These are phyloP conservation scores for Chloris gayana DNA, from an alignment of 176 grass and related monocot species.

Conservation along the genomic window DNA sequence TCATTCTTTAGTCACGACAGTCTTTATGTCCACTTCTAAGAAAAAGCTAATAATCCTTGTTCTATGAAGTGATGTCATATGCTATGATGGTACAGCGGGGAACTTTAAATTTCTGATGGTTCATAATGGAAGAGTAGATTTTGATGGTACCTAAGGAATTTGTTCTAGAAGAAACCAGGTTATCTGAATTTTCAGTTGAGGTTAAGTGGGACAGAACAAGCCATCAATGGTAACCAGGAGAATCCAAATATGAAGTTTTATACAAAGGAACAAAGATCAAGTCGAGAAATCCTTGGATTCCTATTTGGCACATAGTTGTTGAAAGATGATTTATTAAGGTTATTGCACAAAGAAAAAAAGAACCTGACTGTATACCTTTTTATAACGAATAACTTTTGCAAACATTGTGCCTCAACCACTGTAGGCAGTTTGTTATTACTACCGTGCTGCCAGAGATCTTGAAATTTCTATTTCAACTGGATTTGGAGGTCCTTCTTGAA, in stretches of 20 bases:
- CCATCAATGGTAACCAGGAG: background rate
- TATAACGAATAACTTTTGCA: slow-evolving; percentile 5
- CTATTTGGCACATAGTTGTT: background rate
- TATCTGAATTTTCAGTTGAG: background rate
- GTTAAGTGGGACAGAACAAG: background rate
- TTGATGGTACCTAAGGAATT: slow-evolving; percentile 9
- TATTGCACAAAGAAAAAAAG: background rate
- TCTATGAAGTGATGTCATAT: background rate
- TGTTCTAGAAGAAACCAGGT: background rate
- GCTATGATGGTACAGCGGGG: too few species aligned
- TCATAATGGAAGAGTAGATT: background rate
- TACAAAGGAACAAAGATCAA: slow-evolving; percentile 28
- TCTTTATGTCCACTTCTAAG: slow-evolving; percentile 5
- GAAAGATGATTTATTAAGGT: background rate
- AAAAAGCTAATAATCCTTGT: background rate
- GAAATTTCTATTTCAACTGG: slow-evolving; percentile 1
- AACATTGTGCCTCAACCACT: slow-evolving; percentile 5
- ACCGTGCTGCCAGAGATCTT: background rate
- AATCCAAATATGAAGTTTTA: background rate
- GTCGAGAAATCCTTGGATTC: background rate
- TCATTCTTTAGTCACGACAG: background rate
- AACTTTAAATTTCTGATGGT: background rate
- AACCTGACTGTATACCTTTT: background rate
- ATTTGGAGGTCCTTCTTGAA: background rate
- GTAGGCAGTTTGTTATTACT: background rate